Base-by-base conservation (phyloP, 2,329 filamentous ascomycete genomes). In the Annulohypoxylon truncatum region DNA sequence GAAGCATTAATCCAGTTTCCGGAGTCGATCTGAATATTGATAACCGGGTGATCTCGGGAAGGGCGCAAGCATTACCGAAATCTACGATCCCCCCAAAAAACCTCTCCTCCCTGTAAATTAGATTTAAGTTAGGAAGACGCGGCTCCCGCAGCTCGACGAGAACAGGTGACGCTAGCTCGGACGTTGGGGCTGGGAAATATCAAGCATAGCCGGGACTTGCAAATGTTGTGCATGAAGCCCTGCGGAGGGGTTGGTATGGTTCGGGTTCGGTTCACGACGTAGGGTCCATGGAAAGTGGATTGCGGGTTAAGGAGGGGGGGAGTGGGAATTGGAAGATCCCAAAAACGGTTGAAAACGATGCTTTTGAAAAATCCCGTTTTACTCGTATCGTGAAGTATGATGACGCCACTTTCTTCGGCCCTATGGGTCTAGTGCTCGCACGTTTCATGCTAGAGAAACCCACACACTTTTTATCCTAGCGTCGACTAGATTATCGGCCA, bases 161-260 rank as follows among this genome's bases (percentile, higher is more conserved):
- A 58, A 24, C 54, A 58, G 54, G 54, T 58, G 54, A 58, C 44
- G 10, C n/a, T 29, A 26, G 42, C 2, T 22, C 18, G 9, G n/a
- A 40, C 38, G 29, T 50, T 28, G 44, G 54, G 54, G 44, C 13
- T 15, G 29, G 29, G 18, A 10, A 50, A 29, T 31, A n/a, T 58
- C 22, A 2, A 47, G 38, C 22, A 35, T 20, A 48, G n/a, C 22
- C n/a, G 22, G 22, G 22, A 28, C 22, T 47, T 26, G 22, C 20
- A 12, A 57, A 48, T 60, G 33, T 54, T 29, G 57, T 61, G 61
- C 65, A 68, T 68, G 57, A 64, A 15, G 46, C 65, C 65, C 50
- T 54, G 28, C n/a, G 40, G 18, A 42, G 12, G 22, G 61, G 29
- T 24, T 42, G 40, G 56, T 20, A 26, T 55, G 65, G 61, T 40